Evolutionary conservation across 2,329 filamentous ascomycete species (phyloP).

Genomic region (Hirsutella thompsonii): DNA sequence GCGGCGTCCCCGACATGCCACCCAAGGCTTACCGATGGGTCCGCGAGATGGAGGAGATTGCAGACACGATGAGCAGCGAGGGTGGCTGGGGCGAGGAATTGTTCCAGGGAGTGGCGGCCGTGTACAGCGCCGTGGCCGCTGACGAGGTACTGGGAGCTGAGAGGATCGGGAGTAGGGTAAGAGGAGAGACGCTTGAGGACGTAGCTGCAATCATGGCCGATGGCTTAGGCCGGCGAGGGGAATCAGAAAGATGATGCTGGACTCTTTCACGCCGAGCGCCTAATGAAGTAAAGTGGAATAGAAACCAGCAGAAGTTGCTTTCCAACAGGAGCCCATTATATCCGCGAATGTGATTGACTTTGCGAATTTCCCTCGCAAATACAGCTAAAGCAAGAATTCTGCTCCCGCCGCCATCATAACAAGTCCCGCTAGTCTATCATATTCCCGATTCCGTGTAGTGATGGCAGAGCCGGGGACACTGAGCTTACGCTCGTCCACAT

Average conservation of each 20-base stretch:
- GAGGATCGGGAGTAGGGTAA: constrained; percentile 40
- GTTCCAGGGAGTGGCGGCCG: constrained; percentile 46
- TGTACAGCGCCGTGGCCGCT: constrained; percentile 49
- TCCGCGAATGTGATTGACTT: too few relatives aligned
- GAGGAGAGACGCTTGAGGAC: constrained; percentile 44
- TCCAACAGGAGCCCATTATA: too few relatives aligned
- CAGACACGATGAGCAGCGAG: constrained; percentile 48
- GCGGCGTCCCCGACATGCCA: constrained; percentile 45
- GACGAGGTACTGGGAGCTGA: constrained; percentile 48
- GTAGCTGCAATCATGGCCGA: constrained; percentile 36
- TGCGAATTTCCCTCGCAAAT: too few relatives aligned
- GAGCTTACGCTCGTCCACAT: constrained; percentile 14
- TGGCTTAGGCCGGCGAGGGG: constrained; percentile 21
- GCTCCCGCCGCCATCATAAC: too few relatives aligned
- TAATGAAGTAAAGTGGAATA: too few relatives aligned
- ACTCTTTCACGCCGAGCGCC: too few relatives aligned
- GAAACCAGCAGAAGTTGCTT: too few relatives aligned
- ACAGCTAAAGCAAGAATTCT: too few relatives aligned
- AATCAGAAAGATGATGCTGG: too few relatives aligned
- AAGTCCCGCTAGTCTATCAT: too few relatives aligned
- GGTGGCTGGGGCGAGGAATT: constrained; percentile 46
- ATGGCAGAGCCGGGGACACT: constrained; percentile 21
- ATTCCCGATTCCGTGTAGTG: too few relatives aligned
- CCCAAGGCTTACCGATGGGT: constrained; percentile 72
- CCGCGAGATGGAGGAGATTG: constrained; percentile 66